A percentile compares a stretch with the other conserved stretches of the same genome.
These are phyloP conservation scores for Penium margaritaceum DNA, from an alignment of 139 green algal genomes.

Conservation along the genomic window DNA sequence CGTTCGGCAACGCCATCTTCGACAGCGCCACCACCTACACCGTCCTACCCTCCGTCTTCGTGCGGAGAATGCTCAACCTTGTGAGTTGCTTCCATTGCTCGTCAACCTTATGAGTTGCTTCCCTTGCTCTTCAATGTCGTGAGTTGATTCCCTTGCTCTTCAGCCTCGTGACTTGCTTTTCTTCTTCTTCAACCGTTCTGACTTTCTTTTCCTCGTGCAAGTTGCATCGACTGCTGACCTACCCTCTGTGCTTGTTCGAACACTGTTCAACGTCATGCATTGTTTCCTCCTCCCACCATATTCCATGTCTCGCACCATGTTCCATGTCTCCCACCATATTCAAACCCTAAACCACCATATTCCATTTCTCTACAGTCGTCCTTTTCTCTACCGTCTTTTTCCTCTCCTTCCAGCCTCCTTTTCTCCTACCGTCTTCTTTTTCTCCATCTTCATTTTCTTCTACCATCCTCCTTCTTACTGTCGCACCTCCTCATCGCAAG, in stretches of 20 bases:
- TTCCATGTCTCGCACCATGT: background rate
- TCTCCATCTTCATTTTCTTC: no score
- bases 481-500: background rate
- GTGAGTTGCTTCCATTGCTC: background rate
- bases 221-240: slow-evolving; percentile 3
- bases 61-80: background rate
- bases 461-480: no score
- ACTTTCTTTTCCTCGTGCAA: background rate
- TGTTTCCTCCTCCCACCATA: background rate
- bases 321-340: background rate
- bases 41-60: background rate
- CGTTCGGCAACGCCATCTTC: slow-evolving; percentile 15
- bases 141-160: background rate
- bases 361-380: no score
- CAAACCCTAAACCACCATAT: no score
- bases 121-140: background rate
- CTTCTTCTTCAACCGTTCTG: background rate
- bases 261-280: background rate
- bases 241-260: no score
- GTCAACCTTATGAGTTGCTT: background rate
- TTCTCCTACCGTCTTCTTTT: no score
- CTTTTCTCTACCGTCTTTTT: no score
- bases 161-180: background rate
- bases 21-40: slow-evolving; percentile 19
- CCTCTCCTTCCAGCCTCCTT: no score